Percentiles rank a stretch among this genome's conserved stretches.
Evolutionary conservation across 2,329 filamentous ascomycete species (phyloP).

Genomic region (Phaeosphaeriaceae sp.): DNA sequence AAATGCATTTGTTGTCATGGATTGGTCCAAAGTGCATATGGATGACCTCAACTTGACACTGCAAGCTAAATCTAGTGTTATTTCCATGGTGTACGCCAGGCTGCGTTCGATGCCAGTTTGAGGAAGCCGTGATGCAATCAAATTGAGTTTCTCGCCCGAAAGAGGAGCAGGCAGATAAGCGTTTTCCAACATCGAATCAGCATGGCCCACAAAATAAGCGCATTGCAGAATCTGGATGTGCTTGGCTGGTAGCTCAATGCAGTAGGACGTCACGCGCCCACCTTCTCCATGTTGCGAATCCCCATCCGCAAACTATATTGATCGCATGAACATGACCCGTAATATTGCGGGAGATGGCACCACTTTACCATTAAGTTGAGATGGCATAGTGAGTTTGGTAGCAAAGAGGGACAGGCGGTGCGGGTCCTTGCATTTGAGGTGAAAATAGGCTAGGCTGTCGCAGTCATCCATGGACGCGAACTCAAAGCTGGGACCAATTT

Average conservation of each 20-base stretch:
- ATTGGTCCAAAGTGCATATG: too few species aligned
- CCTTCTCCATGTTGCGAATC: not conserved
- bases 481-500: conserved; percentile 5
- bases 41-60: too few species aligned
- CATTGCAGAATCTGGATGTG: conserved; percentile 3
- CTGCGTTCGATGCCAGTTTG: not conserved
- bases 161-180: not conserved
- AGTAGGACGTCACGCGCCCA: conserved; percentile 9
- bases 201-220: not conserved
- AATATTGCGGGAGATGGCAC: not conserved
- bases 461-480: not conserved
- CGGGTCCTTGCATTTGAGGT: not conserved
- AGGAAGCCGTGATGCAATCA: not conserved
- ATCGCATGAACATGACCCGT: not conserved
- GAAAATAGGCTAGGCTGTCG: not conserved
- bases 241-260: conserved; percentile 3
- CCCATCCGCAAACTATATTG: not conserved
- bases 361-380: not conserved
- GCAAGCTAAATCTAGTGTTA: too few species aligned
- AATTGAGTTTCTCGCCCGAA: not conserved
- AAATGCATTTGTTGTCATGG: not conserved
- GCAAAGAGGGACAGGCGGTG: too few species aligned
- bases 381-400: not conserved
- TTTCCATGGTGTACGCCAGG: not conserved
- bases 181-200: not conserved